These are phyloP conservation scores for Geotrichum siamense DNA, from an alignment of 1,139 yeast genomes.

Conservation along the genomic window DNA sequence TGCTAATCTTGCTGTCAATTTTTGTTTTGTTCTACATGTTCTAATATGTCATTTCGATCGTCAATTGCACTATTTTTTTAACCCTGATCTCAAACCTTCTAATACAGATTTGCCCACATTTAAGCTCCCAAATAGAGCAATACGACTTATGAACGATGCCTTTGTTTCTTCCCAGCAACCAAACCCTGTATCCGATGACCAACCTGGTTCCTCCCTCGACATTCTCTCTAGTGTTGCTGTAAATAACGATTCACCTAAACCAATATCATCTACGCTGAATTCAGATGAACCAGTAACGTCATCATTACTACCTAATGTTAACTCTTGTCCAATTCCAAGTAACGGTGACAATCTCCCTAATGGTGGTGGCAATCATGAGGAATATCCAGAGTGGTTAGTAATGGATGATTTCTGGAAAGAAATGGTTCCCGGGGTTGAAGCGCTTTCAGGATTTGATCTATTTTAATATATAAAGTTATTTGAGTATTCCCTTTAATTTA, in stretches of 20 bases:
- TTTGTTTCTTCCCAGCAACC: not conserved
- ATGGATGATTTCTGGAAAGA: conserved; percentile 32
- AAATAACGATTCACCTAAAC: conserved; percentile 10
- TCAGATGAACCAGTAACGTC: too few relatives aligned
- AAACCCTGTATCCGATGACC: conserved; percentile 4
- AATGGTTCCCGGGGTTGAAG: conserved; percentile 29
- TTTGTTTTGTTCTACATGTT: conserved; percentile 27
- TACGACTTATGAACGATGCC: too few relatives aligned
- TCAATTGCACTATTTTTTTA: conserved; percentile 21
- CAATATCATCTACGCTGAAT: too few relatives aligned
- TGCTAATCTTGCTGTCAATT: conserved; percentile 26
- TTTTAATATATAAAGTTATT: conserved; percentile 4
- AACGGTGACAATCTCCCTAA: not conserved
- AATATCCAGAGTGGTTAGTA: conserved; percentile 26
- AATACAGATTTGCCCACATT: conserved; percentile 1
- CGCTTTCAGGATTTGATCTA: conserved; percentile 28
- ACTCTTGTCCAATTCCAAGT: too few relatives aligned
- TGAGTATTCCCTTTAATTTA: too few relatives aligned
- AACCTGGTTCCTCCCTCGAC: conserved; percentile 30
- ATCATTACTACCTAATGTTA: too few relatives aligned
- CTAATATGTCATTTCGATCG: conserved; percentile 29
- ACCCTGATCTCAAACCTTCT: conserved; percentile 13
- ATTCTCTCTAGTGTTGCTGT: conserved; percentile 27
- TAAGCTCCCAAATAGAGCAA: not conserved
- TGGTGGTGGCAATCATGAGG: conserved; percentile 19